A percentile compares a stretch with the other conserved stretches of the same genome.
Conservation (phyloP, 164 flowering plant species). For the Aristolochia fimbriata region DNA sequence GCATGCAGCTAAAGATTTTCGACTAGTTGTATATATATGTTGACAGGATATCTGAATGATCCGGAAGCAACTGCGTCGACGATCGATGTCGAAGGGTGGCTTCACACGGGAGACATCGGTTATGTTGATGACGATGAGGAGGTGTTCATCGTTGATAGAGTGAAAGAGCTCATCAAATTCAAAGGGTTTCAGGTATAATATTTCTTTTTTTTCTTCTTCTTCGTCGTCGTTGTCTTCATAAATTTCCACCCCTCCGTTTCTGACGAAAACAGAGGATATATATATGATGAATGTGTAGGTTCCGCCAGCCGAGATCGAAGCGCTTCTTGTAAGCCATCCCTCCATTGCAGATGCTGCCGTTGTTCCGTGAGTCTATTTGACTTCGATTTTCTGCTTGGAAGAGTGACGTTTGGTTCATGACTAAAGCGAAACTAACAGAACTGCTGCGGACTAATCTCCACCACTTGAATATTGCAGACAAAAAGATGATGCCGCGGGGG, state of each 20-base stretch:
- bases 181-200: constrained; percentile 67
- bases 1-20: not conserved
- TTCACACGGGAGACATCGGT: constrained; percentile 86
- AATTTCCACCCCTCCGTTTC: no score
- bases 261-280: no score
- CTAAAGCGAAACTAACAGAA: not conserved
- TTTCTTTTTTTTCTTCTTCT: not conserved
- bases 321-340: constrained; percentile 56
- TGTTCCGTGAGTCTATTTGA: constrained; percentile 54
- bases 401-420: no score
- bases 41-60: constrained; percentile 58
- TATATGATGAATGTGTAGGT: constrained; percentile 26
- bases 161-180: constrained; percentile 78
- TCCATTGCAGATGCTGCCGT: constrained; percentile 78
- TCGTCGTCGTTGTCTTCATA: not conserved
- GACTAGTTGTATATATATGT: no score
- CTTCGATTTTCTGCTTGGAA: not conserved
- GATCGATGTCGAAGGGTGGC: constrained; percentile 72
- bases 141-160: constrained; percentile 68
- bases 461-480: constrained; percentile 24
- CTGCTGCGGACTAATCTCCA: not conserved
- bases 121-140: constrained; percentile 73
- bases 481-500: constrained; percentile 65
- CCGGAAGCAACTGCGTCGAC: constrained; percentile 49
- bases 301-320: constrained; percentile 87